These are phyloP conservation scores for Suillus lakei DNA, from an alignment of 768 basidiomycete genomes.

Conservation along the genomic window DNA sequence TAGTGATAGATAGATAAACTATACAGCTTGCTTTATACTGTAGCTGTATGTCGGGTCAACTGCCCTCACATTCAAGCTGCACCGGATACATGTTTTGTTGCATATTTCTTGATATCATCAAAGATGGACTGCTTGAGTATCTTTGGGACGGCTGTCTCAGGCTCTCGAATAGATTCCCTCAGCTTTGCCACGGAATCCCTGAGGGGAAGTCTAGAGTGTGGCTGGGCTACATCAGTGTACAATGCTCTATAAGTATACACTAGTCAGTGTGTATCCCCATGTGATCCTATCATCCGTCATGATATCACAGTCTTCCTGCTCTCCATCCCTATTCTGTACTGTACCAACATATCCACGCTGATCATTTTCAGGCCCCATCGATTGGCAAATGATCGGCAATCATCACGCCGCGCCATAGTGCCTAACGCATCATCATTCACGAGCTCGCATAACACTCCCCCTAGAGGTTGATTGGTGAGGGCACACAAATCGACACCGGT, in stretches of 20 bases:
- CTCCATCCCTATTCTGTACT: conserved; percentile 33
- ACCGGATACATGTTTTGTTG: background rate
- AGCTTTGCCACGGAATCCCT: background rate
- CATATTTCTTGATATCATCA: background rate
- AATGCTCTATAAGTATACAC: conserved; percentile 3
- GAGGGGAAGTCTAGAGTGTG: background rate
- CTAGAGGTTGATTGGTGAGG: conserved; percentile 63
- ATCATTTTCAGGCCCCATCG: conserved; percentile 93
- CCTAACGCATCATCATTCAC: conserved; percentile 91
- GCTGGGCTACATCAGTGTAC: background rate
- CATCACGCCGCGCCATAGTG: conserved; percentile 93
- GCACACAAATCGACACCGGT: conserved; percentile 85
- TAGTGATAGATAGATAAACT: background rate
- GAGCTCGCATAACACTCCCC: conserved; percentile 90
- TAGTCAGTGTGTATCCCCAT: background rate
- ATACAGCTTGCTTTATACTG: background rate
- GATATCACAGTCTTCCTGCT: background rate
- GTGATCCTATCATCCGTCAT: background rate
- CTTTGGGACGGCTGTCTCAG: background rate
- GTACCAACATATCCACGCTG: conserved; percentile 83
- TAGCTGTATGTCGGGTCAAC: background rate
- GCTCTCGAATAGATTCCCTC: background rate
- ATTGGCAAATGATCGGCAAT: conserved; percentile 90
- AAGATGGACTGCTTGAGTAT: background rate
- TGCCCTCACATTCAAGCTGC: no score